Evolutionary conservation across 257 asterid genomes (phyloP).

Genomic region (Leonotis leonurus): DNA sequence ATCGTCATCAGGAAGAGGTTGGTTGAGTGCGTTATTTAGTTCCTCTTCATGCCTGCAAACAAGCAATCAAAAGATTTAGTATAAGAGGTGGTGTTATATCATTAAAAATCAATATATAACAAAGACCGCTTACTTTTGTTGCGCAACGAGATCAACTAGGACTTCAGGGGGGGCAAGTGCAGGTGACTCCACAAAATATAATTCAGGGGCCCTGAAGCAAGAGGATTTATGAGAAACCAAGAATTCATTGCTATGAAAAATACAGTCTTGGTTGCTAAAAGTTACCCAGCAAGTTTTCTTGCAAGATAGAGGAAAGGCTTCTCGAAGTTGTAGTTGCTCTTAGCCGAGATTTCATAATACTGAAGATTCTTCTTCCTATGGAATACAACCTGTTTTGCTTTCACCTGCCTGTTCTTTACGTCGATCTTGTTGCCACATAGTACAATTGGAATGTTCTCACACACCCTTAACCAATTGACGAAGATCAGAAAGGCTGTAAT

Average conservation of each 20-base stretch:
- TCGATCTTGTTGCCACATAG: background rate
- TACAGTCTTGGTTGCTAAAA: background rate
- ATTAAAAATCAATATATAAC: no score
- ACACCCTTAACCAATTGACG: background rate
- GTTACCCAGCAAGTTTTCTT: slow-evolving; percentile 64
- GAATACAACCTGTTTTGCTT: background rate
- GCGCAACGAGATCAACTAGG: slow-evolving; percentile 44
- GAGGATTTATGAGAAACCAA: slow-evolving; percentile 22
- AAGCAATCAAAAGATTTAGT: background rate
- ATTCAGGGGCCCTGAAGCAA: slow-evolving; percentile 2
- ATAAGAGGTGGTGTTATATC: no score
- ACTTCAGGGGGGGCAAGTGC: slow-evolving; percentile 73
- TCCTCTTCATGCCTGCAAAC: slow-evolving; percentile 61
- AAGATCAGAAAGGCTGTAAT: no score
- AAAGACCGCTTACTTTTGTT: slow-evolving; percentile 30
- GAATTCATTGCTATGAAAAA: background rate
- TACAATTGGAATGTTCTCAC: background rate
- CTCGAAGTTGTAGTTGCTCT: slow-evolving; percentile 78
- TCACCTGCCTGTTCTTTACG: background rate
- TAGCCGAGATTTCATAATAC: slow-evolving; percentile 56
- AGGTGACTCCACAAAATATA: slow-evolving; percentile 24
- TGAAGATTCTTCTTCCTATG: background rate
- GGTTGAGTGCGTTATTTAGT: slow-evolving; percentile 46
- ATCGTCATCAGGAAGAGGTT: slow-evolving; percentile 81
- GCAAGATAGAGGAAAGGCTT: slow-evolving; percentile 62